phyloP scores from a whole-genome alignment of 169 alveolate species.

The Plasmodium berghei region DNA sequence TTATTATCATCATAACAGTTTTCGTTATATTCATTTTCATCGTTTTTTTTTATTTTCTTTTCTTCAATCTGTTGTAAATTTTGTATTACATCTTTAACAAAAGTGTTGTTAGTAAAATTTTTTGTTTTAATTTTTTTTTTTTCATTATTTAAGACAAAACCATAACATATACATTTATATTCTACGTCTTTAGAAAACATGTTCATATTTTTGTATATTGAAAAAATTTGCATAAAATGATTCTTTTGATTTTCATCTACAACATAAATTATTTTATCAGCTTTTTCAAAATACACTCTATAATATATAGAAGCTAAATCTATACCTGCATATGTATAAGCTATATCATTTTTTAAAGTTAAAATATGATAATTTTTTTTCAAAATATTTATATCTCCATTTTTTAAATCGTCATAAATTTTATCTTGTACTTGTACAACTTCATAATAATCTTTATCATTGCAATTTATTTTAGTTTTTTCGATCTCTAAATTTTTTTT shows the following conservation, averaged over 20 bases:
- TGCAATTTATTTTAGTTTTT: not conserved
- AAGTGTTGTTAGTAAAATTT: slow-evolving; percentile 32
- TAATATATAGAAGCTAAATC: slow-evolving; percentile 83
- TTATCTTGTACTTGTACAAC: slow-evolving; percentile 10
- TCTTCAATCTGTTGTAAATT: not conserved
- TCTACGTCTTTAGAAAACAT: not conserved
- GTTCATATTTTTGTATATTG: slow-evolving; percentile 35
- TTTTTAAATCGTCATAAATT: not conserved
- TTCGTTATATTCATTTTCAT: not conserved
- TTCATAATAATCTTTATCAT: slow-evolving; percentile 33
- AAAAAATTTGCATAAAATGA: slow-evolving; percentile 80
- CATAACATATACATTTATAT: slow-evolving; percentile 61
- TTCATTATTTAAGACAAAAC: slow-evolving; percentile 52
- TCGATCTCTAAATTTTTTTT: not conserved
- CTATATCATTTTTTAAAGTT: slow-evolving; percentile 77
- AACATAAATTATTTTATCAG: slow-evolving; percentile 80
- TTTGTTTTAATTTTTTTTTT: slow-evolving; percentile 67
- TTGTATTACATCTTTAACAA: slow-evolving; percentile 29
- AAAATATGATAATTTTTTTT: slow-evolving; percentile 33
- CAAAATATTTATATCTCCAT: slow-evolving; percentile 15
- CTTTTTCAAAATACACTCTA: slow-evolving; percentile 78
- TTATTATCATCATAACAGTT: not conserved
- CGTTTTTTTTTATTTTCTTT: not conserved
- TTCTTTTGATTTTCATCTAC: slow-evolving; percentile 80
- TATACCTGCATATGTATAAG: slow-evolving; percentile 83